Evolutionary conservation across 441 rosid genomes (phyloP), one percentile per base, ranked within the genome.

Genomic region (Oxalis stricta): DNA sequence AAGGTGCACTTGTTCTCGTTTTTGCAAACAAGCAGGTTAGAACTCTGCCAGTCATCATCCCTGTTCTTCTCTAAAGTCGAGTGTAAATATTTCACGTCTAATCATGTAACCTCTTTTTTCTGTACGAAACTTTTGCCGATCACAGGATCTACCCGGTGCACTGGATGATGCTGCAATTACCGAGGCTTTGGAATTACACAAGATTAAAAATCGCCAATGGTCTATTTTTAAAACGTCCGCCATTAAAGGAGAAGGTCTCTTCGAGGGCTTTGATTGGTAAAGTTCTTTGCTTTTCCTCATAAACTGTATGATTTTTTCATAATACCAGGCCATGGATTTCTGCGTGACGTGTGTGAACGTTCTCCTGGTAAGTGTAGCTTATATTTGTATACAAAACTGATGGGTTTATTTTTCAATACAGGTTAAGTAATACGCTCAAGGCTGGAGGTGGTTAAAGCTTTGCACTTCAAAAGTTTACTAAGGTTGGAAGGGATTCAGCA

Each of bases 61-160:
- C 43, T 38, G 1, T 18, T 29, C 5, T 8, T n/a, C 20, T 21
- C 37, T 32, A 11, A 3, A 16, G 5, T 19, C 10, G 8, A 33
- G 14, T 24, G 6, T 5, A 21, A 36, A 23, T 10, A 7, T 18
- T 14, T 38, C n/a, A 16, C 10, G 9, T 30, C 17, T 38, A 30
- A 13, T 23, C 23, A 9, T 28, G 5, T 26, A 26, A 26, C 31
- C 0, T 33, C 31, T 35, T 18, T 53, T 18, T 38, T 18, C 2
- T 16, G 17, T 5, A 20, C 14, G 7, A 26, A 15, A 26, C 10
- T 33, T 38, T 22, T 41, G 45, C 36, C 19, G 11, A 3, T 24
- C n/a, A 20, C 66, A 87, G 92, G 96, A 87, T 75, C 96, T 87
- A 66, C 96, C 96, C 7, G 92, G 89, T 41, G 94, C 96, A 22